phyloP scores from a whole-genome alignment of 495 filamentous ascomycete species.

The Hypoxylon cercidicola region DNA sequence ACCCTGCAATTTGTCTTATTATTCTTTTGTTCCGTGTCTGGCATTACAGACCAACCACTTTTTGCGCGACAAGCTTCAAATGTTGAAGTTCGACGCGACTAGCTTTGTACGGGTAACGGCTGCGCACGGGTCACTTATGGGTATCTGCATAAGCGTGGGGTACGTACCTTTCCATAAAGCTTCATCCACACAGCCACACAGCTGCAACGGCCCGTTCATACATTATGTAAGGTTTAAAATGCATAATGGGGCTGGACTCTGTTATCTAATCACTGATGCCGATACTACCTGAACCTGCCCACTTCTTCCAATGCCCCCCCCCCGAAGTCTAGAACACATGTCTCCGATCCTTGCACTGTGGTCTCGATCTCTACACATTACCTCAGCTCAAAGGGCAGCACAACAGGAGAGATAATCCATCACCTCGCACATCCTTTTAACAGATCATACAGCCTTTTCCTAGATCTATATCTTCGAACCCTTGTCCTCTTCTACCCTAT shows the following conservation, averaged over 20 bases:
- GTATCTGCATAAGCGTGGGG: neutral
- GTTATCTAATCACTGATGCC: no score
- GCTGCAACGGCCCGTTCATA: neutral
- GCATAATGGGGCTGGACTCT: neutral
- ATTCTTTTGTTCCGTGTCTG: slow-evolving; percentile 8
- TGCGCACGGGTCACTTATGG: slow-evolving; percentile 8
- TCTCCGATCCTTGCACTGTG: slow-evolving; percentile 42
- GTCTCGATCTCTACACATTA: slow-evolving; percentile 40
- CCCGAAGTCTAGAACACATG: slow-evolving; percentile 24
- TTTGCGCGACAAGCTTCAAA: slow-evolving; percentile 40
- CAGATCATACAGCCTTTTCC: slow-evolving; percentile 33
- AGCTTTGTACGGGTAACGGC: neutral
- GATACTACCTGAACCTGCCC: slow-evolving; percentile 3
- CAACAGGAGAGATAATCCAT: slow-evolving; percentile 19
- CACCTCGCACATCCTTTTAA: slow-evolving; percentile 11
- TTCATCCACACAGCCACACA: neutral
- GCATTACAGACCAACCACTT: slow-evolving; percentile 31
- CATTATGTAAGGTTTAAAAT: neutral
- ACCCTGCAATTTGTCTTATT: slow-evolving; percentile 13
- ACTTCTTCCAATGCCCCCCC: neutral
- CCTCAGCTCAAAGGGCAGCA: slow-evolving; percentile 25
- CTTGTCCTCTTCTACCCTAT: slow-evolving; percentile 18
- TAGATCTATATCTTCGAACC: slow-evolving; percentile 24
- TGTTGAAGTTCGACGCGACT: slow-evolving; percentile 34
- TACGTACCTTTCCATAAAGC: slow-evolving; percentile 1